These are phyloP conservation scores for Eimeria tenella DNA, from an alignment of 169 alveolate species.

Conservation along the genomic window DNA sequence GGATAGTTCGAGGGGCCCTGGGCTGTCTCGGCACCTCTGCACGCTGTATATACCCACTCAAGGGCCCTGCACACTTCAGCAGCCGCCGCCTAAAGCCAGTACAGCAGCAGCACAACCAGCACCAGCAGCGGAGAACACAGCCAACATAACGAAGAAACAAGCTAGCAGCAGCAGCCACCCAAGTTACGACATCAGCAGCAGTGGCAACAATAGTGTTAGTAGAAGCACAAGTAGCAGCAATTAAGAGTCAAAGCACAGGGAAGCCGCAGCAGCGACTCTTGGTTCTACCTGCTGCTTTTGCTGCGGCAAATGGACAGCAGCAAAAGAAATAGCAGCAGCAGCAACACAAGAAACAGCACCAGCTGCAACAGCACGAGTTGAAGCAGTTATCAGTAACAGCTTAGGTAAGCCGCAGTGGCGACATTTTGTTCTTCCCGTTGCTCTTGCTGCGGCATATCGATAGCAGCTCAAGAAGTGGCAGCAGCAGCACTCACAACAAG, in stretches of 20 bases:
- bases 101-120: background rate
- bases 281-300: too few relatives aligned
- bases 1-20: background rate
- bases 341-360: background rate
- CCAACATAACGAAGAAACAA: background rate
- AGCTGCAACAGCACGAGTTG: background rate
- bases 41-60: background rate
- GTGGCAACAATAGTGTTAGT: background rate
- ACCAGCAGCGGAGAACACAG: background rate
- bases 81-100: background rate
- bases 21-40: background rate
- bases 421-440: background rate
- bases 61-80: conserved; percentile 3
- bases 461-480: background rate
- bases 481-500: background rate
- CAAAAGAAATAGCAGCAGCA: background rate
- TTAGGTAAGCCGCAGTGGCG: too few relatives aligned
- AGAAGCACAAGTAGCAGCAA: too few relatives aligned
- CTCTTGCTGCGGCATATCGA: background rate
- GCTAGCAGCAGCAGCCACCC: background rate
- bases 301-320: background rate
- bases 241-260: too few relatives aligned
- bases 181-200: background rate
- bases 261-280: too few relatives aligned
- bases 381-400: too few relatives aligned